These are phyloP conservation scores for Prunus mume DNA, from an alignment of 306 rosid genomes.

Conservation along the genomic window DNA sequence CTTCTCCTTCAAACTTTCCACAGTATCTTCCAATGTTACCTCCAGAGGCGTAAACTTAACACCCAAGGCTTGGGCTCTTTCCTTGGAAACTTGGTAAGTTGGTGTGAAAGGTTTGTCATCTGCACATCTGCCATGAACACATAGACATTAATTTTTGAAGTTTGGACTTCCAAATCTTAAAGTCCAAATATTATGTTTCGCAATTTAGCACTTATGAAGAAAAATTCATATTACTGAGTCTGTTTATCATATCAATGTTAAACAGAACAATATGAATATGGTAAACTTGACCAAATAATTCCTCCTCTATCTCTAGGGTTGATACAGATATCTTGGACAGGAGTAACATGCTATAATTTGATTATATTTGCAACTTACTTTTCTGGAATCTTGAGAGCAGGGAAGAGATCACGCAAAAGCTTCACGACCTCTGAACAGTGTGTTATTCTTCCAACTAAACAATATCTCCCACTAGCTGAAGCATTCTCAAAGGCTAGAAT, in stretches of 20 bases:
- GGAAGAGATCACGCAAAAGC: slow-evolving; percentile 39
- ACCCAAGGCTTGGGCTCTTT: slow-evolving; percentile 20
- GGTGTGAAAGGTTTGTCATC: slow-evolving; percentile 18
- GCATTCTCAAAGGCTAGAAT: slow-evolving; percentile 57
- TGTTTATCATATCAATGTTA: not conserved
- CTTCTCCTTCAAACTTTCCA: slow-evolving; percentile 33
- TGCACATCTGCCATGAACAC: slow-evolving; percentile 16
- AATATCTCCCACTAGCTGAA: slow-evolving; percentile 63
- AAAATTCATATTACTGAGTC: not conserved
- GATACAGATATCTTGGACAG: not conserved
- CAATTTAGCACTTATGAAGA: not conserved
- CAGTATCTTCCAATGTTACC: slow-evolving; percentile 21
- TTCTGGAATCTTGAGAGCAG: slow-evolving; percentile 44
- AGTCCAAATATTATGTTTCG: not conserved
- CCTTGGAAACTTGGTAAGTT: slow-evolving; percentile 22
- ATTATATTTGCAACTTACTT: slow-evolving; percentile 29
- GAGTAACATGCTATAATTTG: not conserved
- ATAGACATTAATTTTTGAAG: not conserved
- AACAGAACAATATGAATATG: not conserved
- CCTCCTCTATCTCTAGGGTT: not conserved
- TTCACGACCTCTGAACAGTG: slow-evolving; percentile 42
- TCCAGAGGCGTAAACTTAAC: slow-evolving; percentile 25
- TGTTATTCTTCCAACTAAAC: slow-evolving; percentile 32
- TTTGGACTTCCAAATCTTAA: not conserved
- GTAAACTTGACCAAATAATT: not conserved